Evolutionary conservation across 805 yeast genomes (phyloP).

Genomic region (Tanozyma kutaoensis): DNA sequence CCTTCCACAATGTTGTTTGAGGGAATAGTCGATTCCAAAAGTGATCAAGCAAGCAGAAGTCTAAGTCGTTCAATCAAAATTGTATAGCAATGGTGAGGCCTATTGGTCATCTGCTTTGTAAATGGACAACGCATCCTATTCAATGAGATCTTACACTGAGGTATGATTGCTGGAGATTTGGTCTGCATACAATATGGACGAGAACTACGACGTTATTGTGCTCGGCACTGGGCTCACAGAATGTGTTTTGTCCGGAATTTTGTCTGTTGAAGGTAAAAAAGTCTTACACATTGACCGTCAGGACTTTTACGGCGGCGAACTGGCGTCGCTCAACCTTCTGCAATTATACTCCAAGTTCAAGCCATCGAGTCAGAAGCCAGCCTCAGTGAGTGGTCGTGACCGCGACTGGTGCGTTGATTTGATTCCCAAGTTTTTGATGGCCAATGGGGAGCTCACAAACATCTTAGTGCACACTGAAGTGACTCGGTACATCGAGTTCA

Average conservation of each 20-base stretch:
- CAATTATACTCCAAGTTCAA: conserved; percentile 72
- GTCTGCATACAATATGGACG: too few relatives aligned
- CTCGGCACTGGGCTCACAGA: conserved; percentile 94
- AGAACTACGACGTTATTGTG: conserved; percentile 92
- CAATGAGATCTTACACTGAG: too few relatives aligned
- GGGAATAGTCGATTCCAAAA: too few relatives aligned
- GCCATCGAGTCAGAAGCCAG: conserved; percentile 57
- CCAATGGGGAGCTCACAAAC: conserved; percentile 93
- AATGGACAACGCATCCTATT: too few relatives aligned
- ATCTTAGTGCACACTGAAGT: conserved; percentile 93
- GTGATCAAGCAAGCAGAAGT: too few relatives aligned
- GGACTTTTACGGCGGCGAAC: conserved; percentile 91
- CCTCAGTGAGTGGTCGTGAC: conserved; percentile 69
- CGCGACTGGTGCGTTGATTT: conserved; percentile 97
- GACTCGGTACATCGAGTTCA: conserved; percentile 89
- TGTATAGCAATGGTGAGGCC: too few relatives aligned
- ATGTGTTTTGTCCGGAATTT: conserved; percentile 84
- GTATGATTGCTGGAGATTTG: too few relatives aligned
- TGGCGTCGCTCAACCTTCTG: conserved; percentile 68
- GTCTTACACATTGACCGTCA: conserved; percentile 94
- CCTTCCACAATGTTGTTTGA: conserved; percentile 44
- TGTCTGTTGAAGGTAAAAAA: conserved; percentile 96
- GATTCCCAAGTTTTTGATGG: conserved; percentile 94
- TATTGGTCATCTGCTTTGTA: too few relatives aligned
- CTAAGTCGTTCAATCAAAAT: too few relatives aligned